Evolutionary conservation across 176 grass and related monocot genomes (phyloP).

Genomic region (Musa itinerans): DNA sequence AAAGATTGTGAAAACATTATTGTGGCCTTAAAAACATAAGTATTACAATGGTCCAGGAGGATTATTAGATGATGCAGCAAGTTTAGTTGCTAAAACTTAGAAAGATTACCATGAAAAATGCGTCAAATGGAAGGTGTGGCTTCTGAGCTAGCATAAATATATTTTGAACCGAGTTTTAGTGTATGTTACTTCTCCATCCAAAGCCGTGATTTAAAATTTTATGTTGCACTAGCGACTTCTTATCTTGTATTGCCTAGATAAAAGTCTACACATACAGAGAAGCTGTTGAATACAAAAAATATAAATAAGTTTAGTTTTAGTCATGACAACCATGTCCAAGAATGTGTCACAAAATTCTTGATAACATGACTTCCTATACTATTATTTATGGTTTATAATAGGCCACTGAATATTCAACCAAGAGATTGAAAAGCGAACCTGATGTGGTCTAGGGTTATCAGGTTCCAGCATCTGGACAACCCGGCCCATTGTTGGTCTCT

Average conservation of each 20-base stretch:
- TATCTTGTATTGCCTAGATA: too few species aligned
- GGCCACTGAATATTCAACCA: not conserved
- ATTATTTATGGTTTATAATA: not conserved
- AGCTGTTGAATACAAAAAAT: too few species aligned
- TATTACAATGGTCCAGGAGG: too few species aligned
- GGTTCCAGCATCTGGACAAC: constrained; percentile 18
- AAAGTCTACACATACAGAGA: too few species aligned
- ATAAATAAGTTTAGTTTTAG: too few species aligned
- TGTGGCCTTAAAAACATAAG: too few species aligned
- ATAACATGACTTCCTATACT: not conserved
- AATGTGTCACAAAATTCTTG: too few species aligned
- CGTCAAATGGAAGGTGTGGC: not conserved
- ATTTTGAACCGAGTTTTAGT: not conserved
- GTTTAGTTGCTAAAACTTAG: too few species aligned
- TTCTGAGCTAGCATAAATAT: not conserved
- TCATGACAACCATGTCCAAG: too few species aligned
- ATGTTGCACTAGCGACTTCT: not conserved
- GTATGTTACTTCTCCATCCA: not conserved
- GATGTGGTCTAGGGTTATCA: not conserved
- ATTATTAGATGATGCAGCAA: too few species aligned
- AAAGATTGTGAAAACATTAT: too few species aligned
- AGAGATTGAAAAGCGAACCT: constrained; percentile 8
- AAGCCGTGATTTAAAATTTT: not conserved
- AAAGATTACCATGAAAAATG: not conserved
- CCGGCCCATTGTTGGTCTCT: constrained; percentile 13